A percentile compares a stretch with the other conserved stretches of the same genome.
These are phyloP conservation scores for Cercophora newfieldiana DNA, from an alignment of 495 filamentous ascomycete species.

Conservation along the genomic window DNA sequence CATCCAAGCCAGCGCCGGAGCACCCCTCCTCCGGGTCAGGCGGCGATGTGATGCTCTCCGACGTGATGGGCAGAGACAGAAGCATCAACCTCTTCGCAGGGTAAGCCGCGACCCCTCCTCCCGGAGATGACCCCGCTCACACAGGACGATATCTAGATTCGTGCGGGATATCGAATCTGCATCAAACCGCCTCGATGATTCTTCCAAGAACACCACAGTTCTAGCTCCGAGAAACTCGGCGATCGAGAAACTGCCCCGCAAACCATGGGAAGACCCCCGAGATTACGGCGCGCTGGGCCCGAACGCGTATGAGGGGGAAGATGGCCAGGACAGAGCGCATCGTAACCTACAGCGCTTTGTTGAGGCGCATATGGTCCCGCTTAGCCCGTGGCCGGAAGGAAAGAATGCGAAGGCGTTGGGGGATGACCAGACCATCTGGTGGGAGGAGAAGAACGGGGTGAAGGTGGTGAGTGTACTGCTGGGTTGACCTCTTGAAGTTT, in stretches of 20 bases:
- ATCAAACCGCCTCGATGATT: constrained; percentile 68
- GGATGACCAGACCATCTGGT: constrained; percentile 68
- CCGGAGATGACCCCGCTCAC: background rate
- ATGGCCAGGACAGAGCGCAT: constrained; percentile 76
- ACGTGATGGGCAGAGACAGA: constrained; percentile 80
- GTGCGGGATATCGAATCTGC: constrained; percentile 77
- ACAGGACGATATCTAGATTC: constrained; percentile 41
- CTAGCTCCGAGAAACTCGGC: constrained; percentile 84
- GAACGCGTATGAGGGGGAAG: constrained; percentile 76
- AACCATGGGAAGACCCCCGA: constrained; percentile 89
- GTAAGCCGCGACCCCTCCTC: constrained; percentile 1
- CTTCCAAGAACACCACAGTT: constrained; percentile 75
- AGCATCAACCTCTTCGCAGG: constrained; percentile 86
- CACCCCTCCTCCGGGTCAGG: constrained; percentile 43
- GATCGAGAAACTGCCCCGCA: constrained; percentile 75
- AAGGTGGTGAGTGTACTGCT: constrained; percentile 59
- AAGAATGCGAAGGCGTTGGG: constrained; percentile 72
- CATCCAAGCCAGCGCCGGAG: constrained; percentile 33
- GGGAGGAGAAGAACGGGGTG: constrained; percentile 70
- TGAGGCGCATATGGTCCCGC: constrained; percentile 78
- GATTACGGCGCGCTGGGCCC: constrained; percentile 75
- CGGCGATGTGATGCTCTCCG: constrained; percentile 64
- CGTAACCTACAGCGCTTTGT: constrained; percentile 81
- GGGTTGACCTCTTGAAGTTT: background rate
- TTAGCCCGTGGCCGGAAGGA: constrained; percentile 76